Base-by-base conservation (phyloP, 2,329 filamentous ascomycete species). In the Talaromyces sp. region DNA sequence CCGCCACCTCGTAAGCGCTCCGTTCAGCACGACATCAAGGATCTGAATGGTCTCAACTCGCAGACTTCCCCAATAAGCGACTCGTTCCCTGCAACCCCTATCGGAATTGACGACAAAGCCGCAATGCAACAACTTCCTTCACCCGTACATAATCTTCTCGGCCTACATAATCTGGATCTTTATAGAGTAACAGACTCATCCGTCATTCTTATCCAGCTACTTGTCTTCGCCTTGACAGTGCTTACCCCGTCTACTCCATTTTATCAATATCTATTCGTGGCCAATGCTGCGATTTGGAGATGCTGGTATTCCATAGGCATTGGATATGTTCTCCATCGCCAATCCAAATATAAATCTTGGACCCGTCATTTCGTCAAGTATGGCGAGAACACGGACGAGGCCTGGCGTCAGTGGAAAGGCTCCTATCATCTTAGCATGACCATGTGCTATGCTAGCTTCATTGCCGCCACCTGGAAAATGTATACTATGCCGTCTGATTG, bases 281-380 rank as follows among this genome's bases (percentile, higher is more conserved):
- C 84, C 25, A 91, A 95, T 70, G 94, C 94, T 3, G 74, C 89
- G 28, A 66, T 84, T 15, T 96, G 92, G 91, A 87, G 94, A 46
- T 71, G 96, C 13, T 97, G 94, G 93, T 97, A 94, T 71, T 89
- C 89, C 10, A 75, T 94, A 56, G 94, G 94, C 22, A 83, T 99
- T 25, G 94, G 93, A 45, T 82, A 89, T 65, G 86, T 97, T 60
- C 82, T 99, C 50, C 86, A 90, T 66, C 82, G 84, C 57, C 94
- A 99, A 73, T 97, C 93, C 19, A 87, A 88, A 67, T 85, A 87
- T 74, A 97, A 97, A 77, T 86, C 89, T 73, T 97, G 94, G 91
- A 97, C 93, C 15, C 86, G 94, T 25, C 94, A 99, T 77, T 99
- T 97, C 70, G 84, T 99, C 75, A 99, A 99, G 73, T 97, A 88